phyloP scores from a whole-genome alignment of 768 basidiomycete genomes.

The Cystobasidium ongulense region DNA sequence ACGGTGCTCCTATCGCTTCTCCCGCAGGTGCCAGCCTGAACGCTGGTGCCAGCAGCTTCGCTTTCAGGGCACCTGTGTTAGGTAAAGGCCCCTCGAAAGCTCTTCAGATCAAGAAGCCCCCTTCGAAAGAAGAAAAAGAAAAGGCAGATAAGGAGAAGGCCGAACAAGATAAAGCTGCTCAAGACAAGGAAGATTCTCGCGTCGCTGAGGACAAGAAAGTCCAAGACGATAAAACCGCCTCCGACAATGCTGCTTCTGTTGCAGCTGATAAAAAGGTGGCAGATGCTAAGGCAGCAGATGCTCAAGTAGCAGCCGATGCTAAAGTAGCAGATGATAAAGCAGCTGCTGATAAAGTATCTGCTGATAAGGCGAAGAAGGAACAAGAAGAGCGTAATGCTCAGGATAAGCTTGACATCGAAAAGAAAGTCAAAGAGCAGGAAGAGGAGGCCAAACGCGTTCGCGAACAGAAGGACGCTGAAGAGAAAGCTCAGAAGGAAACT shows the following conservation, averaged over 20 bases:
- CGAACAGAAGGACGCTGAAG: conserved; percentile 34
- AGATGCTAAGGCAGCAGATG: neutral
- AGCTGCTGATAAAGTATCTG: conserved; percentile 77
- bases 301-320: neutral
- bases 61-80: neutral
- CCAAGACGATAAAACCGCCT: no score
- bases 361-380: conserved; percentile 48
- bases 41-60: conserved; percentile 7
- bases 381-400: conserved; percentile 43
- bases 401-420: conserved; percentile 37
- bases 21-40: conserved; percentile 21
- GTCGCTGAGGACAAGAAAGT: conserved; percentile 13
- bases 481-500: conserved; percentile 42
- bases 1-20: neutral
- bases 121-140: conserved; percentile 10
- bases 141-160: conserved; percentile 22
- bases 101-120: conserved; percentile 29
- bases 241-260: neutral
- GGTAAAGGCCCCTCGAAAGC: conserved; percentile 1
- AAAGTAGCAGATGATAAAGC: conserved; percentile 53
- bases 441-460: conserved; percentile 41
- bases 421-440: conserved; percentile 31
- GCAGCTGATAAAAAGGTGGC: neutral
- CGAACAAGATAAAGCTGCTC: conserved; percentile 15
- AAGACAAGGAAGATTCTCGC: neutral